These are phyloP conservation scores for Scorias spongiosa DNA, from an alignment of 2,329 filamentous ascomycete species.

Conservation along the genomic window DNA sequence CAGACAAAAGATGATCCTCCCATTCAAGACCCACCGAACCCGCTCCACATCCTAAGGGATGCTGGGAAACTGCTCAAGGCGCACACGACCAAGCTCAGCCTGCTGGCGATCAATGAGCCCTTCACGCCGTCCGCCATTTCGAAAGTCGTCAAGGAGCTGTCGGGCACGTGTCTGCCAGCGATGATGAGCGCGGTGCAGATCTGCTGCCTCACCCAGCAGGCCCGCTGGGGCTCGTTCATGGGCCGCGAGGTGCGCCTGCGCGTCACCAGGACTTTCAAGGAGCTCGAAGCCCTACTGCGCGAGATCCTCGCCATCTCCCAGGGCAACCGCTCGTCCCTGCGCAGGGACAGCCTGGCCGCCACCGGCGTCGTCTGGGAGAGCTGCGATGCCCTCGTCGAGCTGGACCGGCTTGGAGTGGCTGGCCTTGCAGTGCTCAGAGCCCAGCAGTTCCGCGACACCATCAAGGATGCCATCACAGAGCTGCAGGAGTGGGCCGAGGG, in stretches of 20 bases:
- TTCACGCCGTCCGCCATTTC: constrained; percentile 66
- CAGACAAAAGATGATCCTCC: constrained; percentile 6
- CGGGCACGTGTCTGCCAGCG: constrained; percentile 56
- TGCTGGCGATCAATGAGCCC: constrained; percentile 73
- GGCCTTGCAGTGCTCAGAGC: constrained; percentile 57
- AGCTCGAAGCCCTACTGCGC: constrained; percentile 45
- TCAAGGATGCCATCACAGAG: constrained; percentile 74
- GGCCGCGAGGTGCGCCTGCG: constrained; percentile 47
- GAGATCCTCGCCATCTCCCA: constrained; percentile 44
- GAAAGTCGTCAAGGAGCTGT: constrained; percentile 57
- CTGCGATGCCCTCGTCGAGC: constrained; percentile 55
- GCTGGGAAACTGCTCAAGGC: constrained; percentile 60
- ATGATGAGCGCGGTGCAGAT: constrained; percentile 56
- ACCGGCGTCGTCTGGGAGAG: constrained; percentile 73
- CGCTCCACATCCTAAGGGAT: constrained; percentile 55
- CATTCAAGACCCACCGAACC: constrained; percentile 27
- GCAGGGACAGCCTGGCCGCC: constrained; percentile 37
- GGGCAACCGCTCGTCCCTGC: constrained; percentile 26
- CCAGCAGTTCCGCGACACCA: constrained; percentile 55
- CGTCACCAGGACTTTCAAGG: constrained; percentile 44
- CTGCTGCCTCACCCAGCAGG: constrained; percentile 35
- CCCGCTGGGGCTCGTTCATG: constrained; percentile 46
- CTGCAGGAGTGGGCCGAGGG: constrained; percentile 71
- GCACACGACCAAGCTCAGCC: constrained; percentile 73
- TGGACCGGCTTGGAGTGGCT: constrained; percentile 52